A percentile compares a stretch with the other conserved stretches of the same genome.
phyloP scores from a whole-genome alignment of 2,329 filamentous ascomycete genomes.

The Pseudogymnoascus sp. region DNA sequence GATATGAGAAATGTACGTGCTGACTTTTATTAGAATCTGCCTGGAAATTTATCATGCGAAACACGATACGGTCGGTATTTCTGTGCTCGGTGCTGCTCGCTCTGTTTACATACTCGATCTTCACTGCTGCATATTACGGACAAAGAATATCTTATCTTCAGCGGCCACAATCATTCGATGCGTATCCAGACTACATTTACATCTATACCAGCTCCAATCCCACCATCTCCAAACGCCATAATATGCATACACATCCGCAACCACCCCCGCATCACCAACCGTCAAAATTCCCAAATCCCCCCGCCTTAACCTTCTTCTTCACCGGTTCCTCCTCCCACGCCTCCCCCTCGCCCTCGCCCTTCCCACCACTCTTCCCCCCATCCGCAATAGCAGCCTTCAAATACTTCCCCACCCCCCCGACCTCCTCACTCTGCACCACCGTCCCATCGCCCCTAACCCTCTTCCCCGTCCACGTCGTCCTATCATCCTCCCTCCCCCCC shows the following conservation, averaged over 20 bases:
- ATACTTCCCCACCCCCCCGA: constrained; percentile 66
- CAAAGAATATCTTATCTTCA: background rate
- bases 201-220: background rate
- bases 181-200: background rate
- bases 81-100: too few relatives aligned
- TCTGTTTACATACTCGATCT: background rate
- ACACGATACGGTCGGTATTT: too few relatives aligned
- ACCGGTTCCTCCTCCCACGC: constrained; percentile 58
- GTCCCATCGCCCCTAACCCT: constrained; percentile 63
- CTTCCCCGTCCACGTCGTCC: constrained; percentile 94
- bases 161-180: background rate
- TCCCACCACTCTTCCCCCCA: constrained; percentile 30
- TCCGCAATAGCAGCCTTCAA: constrained; percentile 51
- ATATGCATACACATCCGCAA: background rate
- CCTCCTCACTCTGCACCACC: constrained; percentile 37
- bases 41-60: too few relatives aligned
- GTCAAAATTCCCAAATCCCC: constrained; percentile 93
- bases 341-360: constrained; percentile 42
- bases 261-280: constrained; percentile 54
- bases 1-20: background rate
- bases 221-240: background rate
- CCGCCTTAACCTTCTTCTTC: constrained; percentile 70
- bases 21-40: background rate
- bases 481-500: constrained; percentile 78
- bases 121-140: background rate